Evolutionary conservation across 495 filamentous ascomycete species (phyloP).

Genomic region (Penicillium mononematosum): DNA sequence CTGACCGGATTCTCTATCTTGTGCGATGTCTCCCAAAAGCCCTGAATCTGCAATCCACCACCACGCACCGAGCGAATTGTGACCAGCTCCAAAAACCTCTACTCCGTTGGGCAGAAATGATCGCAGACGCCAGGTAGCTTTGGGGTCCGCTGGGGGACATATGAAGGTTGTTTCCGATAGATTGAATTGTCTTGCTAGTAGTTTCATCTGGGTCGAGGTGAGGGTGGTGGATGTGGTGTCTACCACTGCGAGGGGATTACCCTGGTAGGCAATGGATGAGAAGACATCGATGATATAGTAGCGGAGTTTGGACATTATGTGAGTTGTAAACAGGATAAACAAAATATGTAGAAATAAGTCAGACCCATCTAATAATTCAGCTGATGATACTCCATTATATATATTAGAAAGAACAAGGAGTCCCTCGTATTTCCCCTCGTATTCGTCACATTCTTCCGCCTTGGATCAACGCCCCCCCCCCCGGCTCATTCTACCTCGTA

Average conservation of each 20-base stretch:
- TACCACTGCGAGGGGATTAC: conserved; percentile 21
- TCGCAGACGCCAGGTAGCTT: conserved; percentile 15
- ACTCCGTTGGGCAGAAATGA: conserved; percentile 13
- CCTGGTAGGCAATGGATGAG: conserved; percentile 18
- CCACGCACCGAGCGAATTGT: conserved; percentile 22
- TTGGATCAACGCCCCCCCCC: neutral
- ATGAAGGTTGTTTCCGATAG: conserved; percentile 27
- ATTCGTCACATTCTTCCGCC: neutral
- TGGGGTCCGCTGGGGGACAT: conserved; percentile 12
- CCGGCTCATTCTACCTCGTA: neutral
- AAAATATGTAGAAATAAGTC: too few relatives aligned
- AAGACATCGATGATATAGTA: conserved; percentile 19
- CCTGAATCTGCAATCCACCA: conserved; percentile 19
- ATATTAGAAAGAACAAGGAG: too few relatives aligned
- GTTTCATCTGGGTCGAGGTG: conserved; percentile 20
- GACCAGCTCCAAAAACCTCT: conserved; percentile 19
- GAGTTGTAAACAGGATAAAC: neutral
- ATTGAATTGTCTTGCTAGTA: conserved; percentile 25
- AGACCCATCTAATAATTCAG: too few relatives aligned
- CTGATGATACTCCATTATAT: too few relatives aligned
- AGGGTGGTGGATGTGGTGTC: conserved; percentile 14
- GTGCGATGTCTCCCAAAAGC: neutral
- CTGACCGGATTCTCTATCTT: neutral
- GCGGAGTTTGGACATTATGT: conserved; percentile 8
- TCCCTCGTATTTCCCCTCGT: neutral